phyloP scores from a whole-genome alignment of 2,329 filamentous ascomycete genomes.

The Hirsutella thompsonii region DNA sequence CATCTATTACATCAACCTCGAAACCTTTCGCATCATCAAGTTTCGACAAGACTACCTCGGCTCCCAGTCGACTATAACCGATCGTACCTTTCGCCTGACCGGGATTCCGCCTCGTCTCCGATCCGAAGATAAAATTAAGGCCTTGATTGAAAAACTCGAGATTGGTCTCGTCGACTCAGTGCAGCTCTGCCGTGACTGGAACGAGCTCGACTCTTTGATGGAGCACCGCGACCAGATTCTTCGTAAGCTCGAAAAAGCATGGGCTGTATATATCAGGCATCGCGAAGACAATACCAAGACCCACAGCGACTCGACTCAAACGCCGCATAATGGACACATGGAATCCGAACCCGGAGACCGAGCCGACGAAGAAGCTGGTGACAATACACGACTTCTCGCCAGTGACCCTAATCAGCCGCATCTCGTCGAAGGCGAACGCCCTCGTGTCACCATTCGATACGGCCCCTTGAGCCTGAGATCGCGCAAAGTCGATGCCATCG shows the following conservation, averaged over 20 bases:
- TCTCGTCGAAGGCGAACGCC: conserved; percentile 35
- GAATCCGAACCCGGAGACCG: too few relatives aligned
- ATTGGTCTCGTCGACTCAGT: conserved; percentile 87
- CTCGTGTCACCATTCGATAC: conserved; percentile 64
- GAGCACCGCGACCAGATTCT: conserved; percentile 51
- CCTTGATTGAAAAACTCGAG: conserved; percentile 73
- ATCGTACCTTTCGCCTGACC: conserved; percentile 82
- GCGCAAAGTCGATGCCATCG: conserved; percentile 74
- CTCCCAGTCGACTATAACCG: conserved; percentile 87
- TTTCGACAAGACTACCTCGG: conserved; percentile 85
- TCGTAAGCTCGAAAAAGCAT: conserved; percentile 67
- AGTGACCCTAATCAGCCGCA: conserved; percentile 21
- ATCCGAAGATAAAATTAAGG: conserved; percentile 71
- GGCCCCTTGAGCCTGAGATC: conserved; percentile 62
- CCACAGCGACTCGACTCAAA: conserved; percentile 5
- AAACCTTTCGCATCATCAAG: conserved; percentile 76
- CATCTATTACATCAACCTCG: conserved; percentile 67
- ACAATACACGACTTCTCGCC: conserved; percentile 48
- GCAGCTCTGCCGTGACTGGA: conserved; percentile 79
- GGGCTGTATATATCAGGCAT: conserved; percentile 50
- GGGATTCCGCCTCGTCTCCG: conserved; percentile 72
- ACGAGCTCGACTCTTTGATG: conserved; percentile 63
- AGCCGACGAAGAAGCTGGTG: conserved; percentile 32
- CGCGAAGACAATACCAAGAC: conserved; percentile 9
- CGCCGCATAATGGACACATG: not conserved